Base-by-base conservation (phyloP, 768 basidiomycete species). In the Russula ochroleuca region DNA sequence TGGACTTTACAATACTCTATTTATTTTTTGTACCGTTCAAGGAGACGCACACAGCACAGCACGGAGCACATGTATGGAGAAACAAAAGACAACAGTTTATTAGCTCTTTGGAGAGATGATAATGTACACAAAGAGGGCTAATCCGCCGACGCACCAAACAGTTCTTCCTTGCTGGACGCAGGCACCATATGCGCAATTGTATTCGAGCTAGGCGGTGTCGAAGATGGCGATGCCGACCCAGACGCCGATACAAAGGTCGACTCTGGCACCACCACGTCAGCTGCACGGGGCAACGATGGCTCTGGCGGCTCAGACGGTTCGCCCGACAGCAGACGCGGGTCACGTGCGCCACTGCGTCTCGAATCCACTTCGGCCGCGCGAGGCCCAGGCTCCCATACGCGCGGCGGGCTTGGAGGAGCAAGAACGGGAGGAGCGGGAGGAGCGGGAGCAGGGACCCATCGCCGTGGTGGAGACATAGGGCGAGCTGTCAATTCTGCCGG, bases 311-410 rank as follows among this genome's bases (percentile, higher is more conserved):
- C 43, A 45, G 43, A 45, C n/a, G 43, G n/a, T n/a, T n/a, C 3
- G 4, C 11, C n/a, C 21, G 47, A 25, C 13, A 15, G 21, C 47
- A 3, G 23, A 3, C 53, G 23, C 11, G 48, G 14, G 3, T 9
- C 9, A 47, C 47, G 15, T 28, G 13, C 33, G 13, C 21, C 43
- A 43, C 45, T 31, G 14, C 61, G 25, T 19, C n/a, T 38, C 15
- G 56, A 15, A 6, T 37, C 53, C 8, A 28, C 31, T 21, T 19
- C 50, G 2, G 62, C 51, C 25, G 55, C 63, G 23, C 47, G 58
- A 54, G 63, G 63, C 14, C 63, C 63, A 3, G 53, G 58, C n/a
- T 55, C 31, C 63, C 63, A 64, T 35, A 60, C 23, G 31, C 63
- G 63, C 19, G 63, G 63, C 19, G 63, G 57, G 10, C 37, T 48